Evolutionary conservation across 306 rosid species (phyloP).

Genomic region (Malus orientalis): DNA sequence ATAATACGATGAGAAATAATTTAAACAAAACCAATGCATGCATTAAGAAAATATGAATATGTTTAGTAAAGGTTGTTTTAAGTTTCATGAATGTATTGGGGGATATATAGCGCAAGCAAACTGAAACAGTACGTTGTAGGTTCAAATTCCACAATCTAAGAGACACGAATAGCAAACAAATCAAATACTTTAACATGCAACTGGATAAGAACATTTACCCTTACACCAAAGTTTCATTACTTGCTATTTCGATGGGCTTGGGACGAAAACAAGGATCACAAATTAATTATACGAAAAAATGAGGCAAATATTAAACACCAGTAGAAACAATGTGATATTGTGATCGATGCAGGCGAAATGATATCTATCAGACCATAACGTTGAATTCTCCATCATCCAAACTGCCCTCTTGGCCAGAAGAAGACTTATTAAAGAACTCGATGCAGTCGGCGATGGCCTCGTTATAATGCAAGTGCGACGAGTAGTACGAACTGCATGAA

Average conservation of each 20-base stretch:
- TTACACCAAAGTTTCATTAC: not conserved
- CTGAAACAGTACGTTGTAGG: not conserved
- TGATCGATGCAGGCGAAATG: not conserved
- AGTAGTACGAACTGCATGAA: conserved; percentile 63
- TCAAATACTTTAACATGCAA: not conserved
- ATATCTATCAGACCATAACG: conserved; percentile 22
- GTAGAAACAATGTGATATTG: not conserved
- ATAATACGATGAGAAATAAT: not conserved
- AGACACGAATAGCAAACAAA: not conserved
- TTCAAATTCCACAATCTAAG: not conserved
- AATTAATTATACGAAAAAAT: not conserved
- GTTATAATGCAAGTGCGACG: conserved; percentile 66
- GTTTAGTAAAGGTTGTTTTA: not conserved
- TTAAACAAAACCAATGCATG: not conserved
- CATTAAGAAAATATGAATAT: not conserved
- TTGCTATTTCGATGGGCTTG: not conserved
- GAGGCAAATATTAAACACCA: not conserved
- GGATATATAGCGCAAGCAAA: not conserved
- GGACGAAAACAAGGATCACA: not conserved
- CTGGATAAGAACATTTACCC: not conserved
- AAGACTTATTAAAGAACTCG: conserved; percentile 66
- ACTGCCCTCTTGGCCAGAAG: conserved; percentile 35
- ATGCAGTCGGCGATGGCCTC: conserved; percentile 78
- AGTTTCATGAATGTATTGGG: not conserved
- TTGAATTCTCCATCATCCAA: conserved; percentile 34